Conservation (phyloP, 2,329 filamentous ascomycete genomes). For the Scytalidium lignicola region DNA sequence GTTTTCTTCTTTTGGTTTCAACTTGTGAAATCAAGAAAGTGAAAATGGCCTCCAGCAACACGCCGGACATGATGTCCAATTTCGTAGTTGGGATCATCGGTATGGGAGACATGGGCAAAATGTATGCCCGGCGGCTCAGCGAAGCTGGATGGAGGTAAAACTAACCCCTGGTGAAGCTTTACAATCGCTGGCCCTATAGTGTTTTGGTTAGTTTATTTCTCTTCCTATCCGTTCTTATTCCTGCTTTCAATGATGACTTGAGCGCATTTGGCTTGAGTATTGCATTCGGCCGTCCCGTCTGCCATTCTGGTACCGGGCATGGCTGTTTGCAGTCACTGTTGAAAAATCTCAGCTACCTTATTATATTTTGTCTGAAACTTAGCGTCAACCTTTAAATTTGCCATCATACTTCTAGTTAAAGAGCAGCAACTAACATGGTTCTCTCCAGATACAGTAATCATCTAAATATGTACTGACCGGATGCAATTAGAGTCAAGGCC, state of each 20-base stretch:
- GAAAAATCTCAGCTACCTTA: slow-evolving; percentile 99
- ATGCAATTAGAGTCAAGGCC: slow-evolving; percentile 70
- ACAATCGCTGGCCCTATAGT: slow-evolving; percentile 21
- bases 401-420: slow-evolving; percentile 8
- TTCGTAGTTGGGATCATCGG: slow-evolving; percentile 91
- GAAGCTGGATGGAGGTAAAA: slow-evolving; percentile 94
- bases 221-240: slow-evolving; percentile 5
- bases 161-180: slow-evolving; percentile 25
- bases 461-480: slow-evolving; percentile 23
- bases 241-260: slow-evolving; percentile 83
- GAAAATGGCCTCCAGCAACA: slow-evolving; percentile 4
- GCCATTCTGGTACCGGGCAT: slow-evolving; percentile 70
- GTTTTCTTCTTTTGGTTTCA: neutral
- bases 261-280: slow-evolving; percentile 99
- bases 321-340: slow-evolving; percentile 79
- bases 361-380: slow-evolving; percentile 75
- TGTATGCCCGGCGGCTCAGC: slow-evolving; percentile 89
- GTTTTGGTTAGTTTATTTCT: slow-evolving; percentile 27
- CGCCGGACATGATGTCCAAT: slow-evolving; percentile 29
- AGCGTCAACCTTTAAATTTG: slow-evolving; percentile 8
- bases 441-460: slow-evolving; percentile 6
- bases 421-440: slow-evolving; percentile 18
- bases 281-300: slow-evolving; percentile 55
- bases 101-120: slow-evolving; percentile 99
- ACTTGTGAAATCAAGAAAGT: neutral